phyloP scores from a whole-genome alignment of 805 yeast genomes.

The Huiozyma naganishii region DNA sequence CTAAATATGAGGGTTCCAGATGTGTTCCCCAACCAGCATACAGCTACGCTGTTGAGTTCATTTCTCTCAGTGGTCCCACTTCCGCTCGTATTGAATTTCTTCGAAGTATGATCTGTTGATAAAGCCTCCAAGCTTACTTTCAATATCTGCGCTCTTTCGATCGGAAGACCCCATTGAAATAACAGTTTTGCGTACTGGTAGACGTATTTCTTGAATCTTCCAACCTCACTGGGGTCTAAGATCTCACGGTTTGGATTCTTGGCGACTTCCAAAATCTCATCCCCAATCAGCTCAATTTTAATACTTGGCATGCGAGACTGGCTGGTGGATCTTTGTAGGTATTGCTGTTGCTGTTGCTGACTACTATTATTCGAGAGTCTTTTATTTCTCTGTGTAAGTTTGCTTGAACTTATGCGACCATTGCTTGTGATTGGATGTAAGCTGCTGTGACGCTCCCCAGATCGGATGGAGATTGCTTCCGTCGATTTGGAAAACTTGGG shows the following conservation, averaged over 20 bases:
- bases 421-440: not conserved
- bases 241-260: constrained; percentile 12
- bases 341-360: not conserved
- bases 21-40: constrained; percentile 11
- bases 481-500: not conserved
- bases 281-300: constrained; percentile 18
- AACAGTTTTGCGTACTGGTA: constrained; percentile 68
- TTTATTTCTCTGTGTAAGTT: not conserved
- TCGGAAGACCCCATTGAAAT: constrained; percentile 73
- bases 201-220: constrained; percentile 35
- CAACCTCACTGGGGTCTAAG: constrained; percentile 16
- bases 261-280: constrained; percentile 18
- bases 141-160: constrained; percentile 66
- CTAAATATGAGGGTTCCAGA: constrained; percentile 11
- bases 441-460: constrained; percentile 13
- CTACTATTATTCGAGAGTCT: not conserved
- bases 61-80: not conserved
- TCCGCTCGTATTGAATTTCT: not conserved
- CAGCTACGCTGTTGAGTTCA: constrained; percentile 5
- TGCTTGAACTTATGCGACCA: not conserved
- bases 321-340: not conserved
- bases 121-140: constrained; percentile 34
- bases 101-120: not conserved
- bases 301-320: constrained; percentile 13
- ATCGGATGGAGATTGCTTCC: not conserved